These are phyloP conservation scores for Suhomyces bolitotheri DNA, from an alignment of 1,139 yeast genomes.

Conservation along the genomic window DNA sequence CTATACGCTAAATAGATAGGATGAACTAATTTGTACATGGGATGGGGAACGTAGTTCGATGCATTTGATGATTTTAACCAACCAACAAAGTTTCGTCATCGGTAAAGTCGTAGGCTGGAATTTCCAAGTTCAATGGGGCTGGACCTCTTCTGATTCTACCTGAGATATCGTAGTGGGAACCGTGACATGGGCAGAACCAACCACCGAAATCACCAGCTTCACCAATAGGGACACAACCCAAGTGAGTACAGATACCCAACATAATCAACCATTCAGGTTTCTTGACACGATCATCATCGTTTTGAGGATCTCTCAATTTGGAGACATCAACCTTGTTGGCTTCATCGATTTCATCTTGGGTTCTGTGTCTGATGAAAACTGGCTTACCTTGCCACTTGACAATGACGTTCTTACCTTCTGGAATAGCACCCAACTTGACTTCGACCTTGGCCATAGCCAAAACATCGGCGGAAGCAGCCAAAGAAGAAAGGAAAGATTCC, in stretches of 20 bases:
- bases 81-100: conserved; percentile 78
- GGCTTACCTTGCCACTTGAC: conserved; percentile 99
- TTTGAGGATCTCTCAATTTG: conserved; percentile 89
- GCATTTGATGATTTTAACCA: conserved; percentile 37
- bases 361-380: conserved; percentile 98
- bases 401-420: conserved; percentile 96
- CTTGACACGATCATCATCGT: conserved; percentile 90
- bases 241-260: conserved; percentile 99
- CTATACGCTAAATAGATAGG: conserved; percentile 10
- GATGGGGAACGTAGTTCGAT: conserved; percentile 8
- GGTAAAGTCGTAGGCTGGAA: conserved; percentile 85
- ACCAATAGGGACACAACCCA: conserved; percentile 99
- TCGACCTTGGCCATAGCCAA: conserved; percentile 99
- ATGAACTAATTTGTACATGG: conserved; percentile 14
- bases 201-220: conserved; percentile 99
- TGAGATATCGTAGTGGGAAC: conserved; percentile 99
- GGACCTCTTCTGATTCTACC: conserved; percentile 99
- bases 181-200: conserved; percentile 99
- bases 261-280: conserved; percentile 98
- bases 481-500: conserved; percentile 86
- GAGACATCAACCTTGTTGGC: conserved; percentile 80
- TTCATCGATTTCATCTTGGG: conserved; percentile 88
- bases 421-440: conserved; percentile 90
- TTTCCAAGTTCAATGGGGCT: conserved; percentile 97
- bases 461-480: conserved; percentile 99